Evolutionary conservation across 495 filamentous ascomycete genomes (phyloP).

Genomic region (Alectoria sarmentosa): DNA sequence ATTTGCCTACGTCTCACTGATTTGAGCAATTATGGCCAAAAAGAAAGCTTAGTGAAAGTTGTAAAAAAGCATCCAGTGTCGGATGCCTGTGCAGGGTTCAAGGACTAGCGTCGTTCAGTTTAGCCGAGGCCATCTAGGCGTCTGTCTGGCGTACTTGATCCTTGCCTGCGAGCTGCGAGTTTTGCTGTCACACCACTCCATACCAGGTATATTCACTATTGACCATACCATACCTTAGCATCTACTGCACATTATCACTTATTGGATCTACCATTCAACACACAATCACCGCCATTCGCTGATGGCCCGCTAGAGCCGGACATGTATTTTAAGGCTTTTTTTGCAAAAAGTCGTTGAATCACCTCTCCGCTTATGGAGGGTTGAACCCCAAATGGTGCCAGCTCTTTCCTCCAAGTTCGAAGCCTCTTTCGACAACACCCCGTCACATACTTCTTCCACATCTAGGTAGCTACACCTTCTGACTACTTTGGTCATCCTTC

Average conservation of each 20-base stretch:
- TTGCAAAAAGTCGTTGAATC: conserved; percentile 20
- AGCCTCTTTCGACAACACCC: conserved; percentile 27
- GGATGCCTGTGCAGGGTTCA: conserved; percentile 10
- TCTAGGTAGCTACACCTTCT: conserved; percentile 23
- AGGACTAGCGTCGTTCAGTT: neutral
- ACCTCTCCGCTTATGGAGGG: conserved; percentile 38
- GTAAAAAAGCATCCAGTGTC: neutral
- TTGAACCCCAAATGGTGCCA: conserved; percentile 35
- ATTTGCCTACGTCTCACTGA: neutral
- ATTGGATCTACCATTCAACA: conserved; percentile 4
- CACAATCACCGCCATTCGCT: conserved; percentile 2
- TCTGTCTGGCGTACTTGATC: neutral
- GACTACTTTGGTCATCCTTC: conserved; percentile 11
- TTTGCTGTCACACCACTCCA: neutral
- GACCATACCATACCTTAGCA: neutral
- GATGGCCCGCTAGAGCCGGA: conserved; percentile 1
- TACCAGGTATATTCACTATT: neutral
- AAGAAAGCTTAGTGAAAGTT: neutral
- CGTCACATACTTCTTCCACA: conserved; percentile 11
- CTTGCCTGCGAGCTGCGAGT: conserved; percentile 9
- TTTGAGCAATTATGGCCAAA: neutral
- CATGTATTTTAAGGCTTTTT: conserved; percentile 11
- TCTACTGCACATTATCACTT: neutral
- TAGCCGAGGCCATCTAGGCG: conserved; percentile 12
- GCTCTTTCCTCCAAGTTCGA: conserved; percentile 44